Conservation (phyloP, 352 stramenopile genomes). For the Phytophthora pluvialis region DNA sequence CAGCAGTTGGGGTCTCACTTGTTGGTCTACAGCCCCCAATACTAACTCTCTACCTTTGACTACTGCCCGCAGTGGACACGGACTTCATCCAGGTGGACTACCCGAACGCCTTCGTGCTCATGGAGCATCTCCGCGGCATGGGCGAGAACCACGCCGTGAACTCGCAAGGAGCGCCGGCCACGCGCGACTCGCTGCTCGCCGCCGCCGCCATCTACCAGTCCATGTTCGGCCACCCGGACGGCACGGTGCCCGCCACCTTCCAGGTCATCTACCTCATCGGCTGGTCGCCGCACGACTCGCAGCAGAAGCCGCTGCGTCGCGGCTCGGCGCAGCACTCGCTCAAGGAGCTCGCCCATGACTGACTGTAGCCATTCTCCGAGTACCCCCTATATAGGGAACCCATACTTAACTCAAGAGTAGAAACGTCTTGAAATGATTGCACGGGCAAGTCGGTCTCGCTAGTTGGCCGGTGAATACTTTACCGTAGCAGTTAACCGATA, state of each 20-base stretch:
- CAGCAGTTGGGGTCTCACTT: background rate
- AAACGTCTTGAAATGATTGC: conserved; percentile 13
- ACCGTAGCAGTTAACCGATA: too few species aligned
- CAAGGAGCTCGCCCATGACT: conserved; percentile 62
- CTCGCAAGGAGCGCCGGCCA: conserved; percentile 64
- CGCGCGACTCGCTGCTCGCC: conserved; percentile 93
- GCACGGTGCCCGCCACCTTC: conserved; percentile 94
- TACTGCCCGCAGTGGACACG: conserved; percentile 89
- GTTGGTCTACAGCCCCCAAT: background rate
- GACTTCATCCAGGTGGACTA: conserved; percentile 96
- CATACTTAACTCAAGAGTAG: conserved; percentile 13
- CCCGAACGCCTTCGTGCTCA: conserved; percentile 94
- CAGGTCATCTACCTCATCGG: conserved; percentile 99
- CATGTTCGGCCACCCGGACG: conserved; percentile 90
- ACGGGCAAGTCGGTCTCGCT: background rate
- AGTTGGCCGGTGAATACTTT: conserved; percentile 11
- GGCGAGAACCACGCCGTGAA: conserved; percentile 95
- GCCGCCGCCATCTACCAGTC: conserved; percentile 95
- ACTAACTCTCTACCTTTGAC: background rate
- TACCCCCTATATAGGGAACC: background rate
- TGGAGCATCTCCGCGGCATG: conserved; percentile 96
- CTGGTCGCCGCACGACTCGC: conserved; percentile 95
- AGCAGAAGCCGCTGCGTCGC: conserved; percentile 92
- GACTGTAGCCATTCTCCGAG: background rate
- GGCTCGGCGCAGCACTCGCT: conserved; percentile 81